A percentile compares a stretch with the other conserved stretches of the same genome.
These are phyloP conservation scores for Sporisorium graminicola DNA, from an alignment of 1,284 basidiomycete genomes.

Conservation along the genomic window DNA sequence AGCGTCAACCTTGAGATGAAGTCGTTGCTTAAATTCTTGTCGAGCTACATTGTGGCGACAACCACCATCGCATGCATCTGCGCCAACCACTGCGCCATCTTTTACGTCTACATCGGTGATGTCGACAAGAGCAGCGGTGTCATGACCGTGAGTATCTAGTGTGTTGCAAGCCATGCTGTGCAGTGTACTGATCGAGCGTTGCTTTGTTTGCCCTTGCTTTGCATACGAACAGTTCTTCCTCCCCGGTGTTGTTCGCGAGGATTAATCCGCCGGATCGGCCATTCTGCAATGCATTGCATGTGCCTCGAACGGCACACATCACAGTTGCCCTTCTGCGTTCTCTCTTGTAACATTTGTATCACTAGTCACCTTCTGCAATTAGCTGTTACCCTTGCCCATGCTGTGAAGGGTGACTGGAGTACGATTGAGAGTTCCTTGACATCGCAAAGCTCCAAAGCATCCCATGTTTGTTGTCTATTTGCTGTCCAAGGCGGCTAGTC, in stretches of 20 bases:
- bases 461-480: neutral
- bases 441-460: neutral
- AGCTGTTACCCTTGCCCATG: neutral
- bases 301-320: constrained; percentile 7
- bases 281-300: constrained; percentile 14
- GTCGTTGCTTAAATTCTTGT: constrained; percentile 65
- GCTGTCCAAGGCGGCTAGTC: constrained; percentile 13
- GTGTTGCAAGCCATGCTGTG: constrained; percentile 12
- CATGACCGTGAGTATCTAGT: constrained; percentile 38
- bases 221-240: constrained; percentile 41
- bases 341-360: constrained; percentile 11
- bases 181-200: neutral
- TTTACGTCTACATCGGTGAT: constrained; percentile 69
- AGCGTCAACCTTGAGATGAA: constrained; percentile 66
- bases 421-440: neutral
- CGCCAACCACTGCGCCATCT: constrained; percentile 67
- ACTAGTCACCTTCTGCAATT: constrained; percentile 5
- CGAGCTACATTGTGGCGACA: constrained; percentile 62
- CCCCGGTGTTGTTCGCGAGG: constrained; percentile 50
- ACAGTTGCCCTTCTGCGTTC: neutral
- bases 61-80: constrained; percentile 69
- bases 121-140: constrained; percentile 54
- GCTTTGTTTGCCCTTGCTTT: neutral
- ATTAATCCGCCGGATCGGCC: constrained; percentile 11
- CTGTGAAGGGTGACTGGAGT: neutral